A percentile compares a stretch with the other conserved stretches of the same genome.
Conservation (phyloP, 345 rosid genomes). For the Citrus mangshanensis region DNA sequence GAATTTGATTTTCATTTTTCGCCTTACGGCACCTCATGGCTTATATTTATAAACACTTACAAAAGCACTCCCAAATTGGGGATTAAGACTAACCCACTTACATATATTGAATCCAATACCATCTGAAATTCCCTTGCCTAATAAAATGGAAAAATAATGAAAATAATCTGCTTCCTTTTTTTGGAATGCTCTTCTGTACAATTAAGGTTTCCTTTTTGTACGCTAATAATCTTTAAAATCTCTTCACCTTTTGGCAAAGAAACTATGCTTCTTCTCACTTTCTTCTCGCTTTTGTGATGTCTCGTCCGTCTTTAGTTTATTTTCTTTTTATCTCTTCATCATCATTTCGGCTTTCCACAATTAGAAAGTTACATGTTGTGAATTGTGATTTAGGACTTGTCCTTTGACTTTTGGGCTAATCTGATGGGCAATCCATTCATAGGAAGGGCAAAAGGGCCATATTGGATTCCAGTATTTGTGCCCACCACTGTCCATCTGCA, state of each 20-base stretch:
- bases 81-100: slow-evolving; percentile 3
- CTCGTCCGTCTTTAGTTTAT: not conserved
- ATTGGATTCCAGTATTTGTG: slow-evolving; percentile 61
- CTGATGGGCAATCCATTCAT: slow-evolving; percentile 78
- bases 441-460: slow-evolving; percentile 84
- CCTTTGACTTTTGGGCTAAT: slow-evolving; percentile 35
- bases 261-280: not conserved
- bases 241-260: not conserved
- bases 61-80: not conserved
- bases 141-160: not conserved
- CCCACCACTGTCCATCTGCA: slow-evolving; percentile 66
- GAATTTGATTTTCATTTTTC: not conserved
- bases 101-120: not conserved
- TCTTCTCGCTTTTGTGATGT: too few relatives aligned
- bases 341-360: not conserved
- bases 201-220: slow-evolving; percentile 1
- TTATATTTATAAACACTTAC: not conserved
- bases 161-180: not conserved
- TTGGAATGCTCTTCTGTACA: slow-evolving; percentile 25
- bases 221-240: not conserved
- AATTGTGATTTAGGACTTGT: not conserved
- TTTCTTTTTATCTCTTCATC: not conserved
- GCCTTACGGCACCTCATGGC: slow-evolving; percentile 24
- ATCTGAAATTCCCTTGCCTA: not conserved
- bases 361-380: not conserved